A percentile compares a stretch with the other conserved stretches of the same genome.
Evolutionary conservation across 129 eudicot species (phyloP).

Genomic region (Flaveria sonorensis): DNA sequence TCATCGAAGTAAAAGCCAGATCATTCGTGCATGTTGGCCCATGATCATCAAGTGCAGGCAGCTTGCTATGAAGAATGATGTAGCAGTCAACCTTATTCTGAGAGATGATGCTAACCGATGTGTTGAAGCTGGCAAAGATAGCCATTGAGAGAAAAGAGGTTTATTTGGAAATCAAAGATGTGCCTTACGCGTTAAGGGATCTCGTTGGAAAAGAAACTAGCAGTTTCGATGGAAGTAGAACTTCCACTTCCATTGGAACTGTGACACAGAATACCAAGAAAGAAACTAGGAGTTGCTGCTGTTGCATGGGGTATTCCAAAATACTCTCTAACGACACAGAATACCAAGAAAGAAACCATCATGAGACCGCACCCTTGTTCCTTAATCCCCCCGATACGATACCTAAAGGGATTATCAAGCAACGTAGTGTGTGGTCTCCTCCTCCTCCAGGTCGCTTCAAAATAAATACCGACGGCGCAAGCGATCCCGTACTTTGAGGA

Average conservation of each 20-base stretch:
- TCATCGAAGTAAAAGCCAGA: not conserved
- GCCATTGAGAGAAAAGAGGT: not conserved
- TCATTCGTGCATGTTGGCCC: not conserved
- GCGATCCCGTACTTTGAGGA: no score
- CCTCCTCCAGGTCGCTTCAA: not conserved
- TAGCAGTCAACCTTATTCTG: not conserved
- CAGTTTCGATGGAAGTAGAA: not conserved
- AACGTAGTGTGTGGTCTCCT: not conserved
- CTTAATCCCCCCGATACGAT: no score
- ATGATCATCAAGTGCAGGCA: not conserved
- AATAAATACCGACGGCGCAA: not conserved
- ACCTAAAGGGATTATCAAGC: not conserved
- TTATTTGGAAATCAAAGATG: not conserved
- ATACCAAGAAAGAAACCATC: not conserved
- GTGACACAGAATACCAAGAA: no score
- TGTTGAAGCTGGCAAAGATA: not conserved
- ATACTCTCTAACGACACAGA: not conserved
- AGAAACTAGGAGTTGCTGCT: not conserved
- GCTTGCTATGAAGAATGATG: not conserved
- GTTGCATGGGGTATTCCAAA: not conserved
- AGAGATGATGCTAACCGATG: not conserved
- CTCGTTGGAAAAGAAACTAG: not conserved
- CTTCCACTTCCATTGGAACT: not conserved
- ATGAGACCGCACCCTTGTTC: no score
- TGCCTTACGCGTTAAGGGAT: not conserved